Conservation (phyloP, 768 basidiomycete genomes). For the Myochromella boudieri region DNA sequence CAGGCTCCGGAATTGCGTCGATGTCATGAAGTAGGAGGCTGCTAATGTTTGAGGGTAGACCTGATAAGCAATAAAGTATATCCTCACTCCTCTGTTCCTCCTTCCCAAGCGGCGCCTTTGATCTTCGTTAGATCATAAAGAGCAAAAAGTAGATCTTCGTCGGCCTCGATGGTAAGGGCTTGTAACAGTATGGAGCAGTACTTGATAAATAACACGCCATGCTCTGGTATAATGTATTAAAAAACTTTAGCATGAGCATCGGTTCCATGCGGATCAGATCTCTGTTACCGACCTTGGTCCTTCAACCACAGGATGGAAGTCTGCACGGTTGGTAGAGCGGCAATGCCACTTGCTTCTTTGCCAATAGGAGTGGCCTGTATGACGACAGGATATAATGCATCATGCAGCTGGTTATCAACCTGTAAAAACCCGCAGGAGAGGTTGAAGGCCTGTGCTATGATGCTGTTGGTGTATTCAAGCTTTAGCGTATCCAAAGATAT, state of each 20-base stretch:
- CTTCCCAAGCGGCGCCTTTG: slow-evolving; percentile 89
- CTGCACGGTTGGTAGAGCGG: slow-evolving; percentile 87
- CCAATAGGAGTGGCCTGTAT: slow-evolving; percentile 90
- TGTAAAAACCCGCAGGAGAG: slow-evolving; percentile 86
- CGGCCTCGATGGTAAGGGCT: slow-evolving; percentile 92
- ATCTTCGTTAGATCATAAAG: slow-evolving; percentile 91
- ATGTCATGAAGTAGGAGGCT: slow-evolving; percentile 76
- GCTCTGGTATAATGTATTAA: slow-evolving; percentile 51
- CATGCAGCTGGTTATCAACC: slow-evolving; percentile 97
- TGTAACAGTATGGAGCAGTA: slow-evolving; percentile 94
- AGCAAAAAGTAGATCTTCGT: slow-evolving; percentile 94
- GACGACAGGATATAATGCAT: slow-evolving; percentile 92
- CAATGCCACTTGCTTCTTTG: slow-evolving; percentile 71
- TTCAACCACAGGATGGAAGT: slow-evolving; percentile 87
- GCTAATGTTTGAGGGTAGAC: slow-evolving; percentile 10
- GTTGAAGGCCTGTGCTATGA: slow-evolving; percentile 76
- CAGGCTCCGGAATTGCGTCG: slow-evolving; percentile 71
- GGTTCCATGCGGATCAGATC: neutral
- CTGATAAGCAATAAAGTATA: neutral
- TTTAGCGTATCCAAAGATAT: slow-evolving; percentile 75
- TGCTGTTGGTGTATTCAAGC: slow-evolving; percentile 82
- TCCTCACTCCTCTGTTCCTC: slow-evolving; percentile 70
- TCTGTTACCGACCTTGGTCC: slow-evolving; percentile 71
- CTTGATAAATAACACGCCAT: slow-evolving; percentile 97
- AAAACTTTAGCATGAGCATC: neutral